Conservation (phyloP, 2,329 filamentous ascomycete genomes). For the Chrysosporium queenslandicum region DNA sequence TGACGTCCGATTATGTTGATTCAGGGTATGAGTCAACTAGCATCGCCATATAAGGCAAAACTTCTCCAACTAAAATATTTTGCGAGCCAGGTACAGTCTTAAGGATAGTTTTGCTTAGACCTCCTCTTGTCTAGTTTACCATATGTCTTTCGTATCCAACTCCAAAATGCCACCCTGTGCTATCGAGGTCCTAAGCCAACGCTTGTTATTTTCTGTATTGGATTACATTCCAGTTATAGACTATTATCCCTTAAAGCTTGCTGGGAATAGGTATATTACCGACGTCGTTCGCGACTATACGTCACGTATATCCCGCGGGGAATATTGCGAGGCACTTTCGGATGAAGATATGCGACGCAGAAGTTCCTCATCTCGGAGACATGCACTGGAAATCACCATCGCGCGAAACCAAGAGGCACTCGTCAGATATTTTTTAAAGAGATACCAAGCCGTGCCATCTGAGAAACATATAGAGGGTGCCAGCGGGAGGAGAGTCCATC, state of each 20-base stretch:
- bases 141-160: no score
- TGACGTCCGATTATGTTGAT: no score
- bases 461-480: background rate
- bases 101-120: no score
- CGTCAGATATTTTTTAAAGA: slow-evolving; percentile 1
- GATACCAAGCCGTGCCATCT: background rate
- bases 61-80: no score
- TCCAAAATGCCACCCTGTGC: background rate
- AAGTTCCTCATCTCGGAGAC: background rate
- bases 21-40: no score
- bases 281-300: slow-evolving; percentile 5
- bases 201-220: slow-evolving; percentile 1
- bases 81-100: no score
- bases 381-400: slow-evolving; percentile 12
- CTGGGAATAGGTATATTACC: slow-evolving; percentile 11
- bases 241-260: slow-evolving; percentile 7
- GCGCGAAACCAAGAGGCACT: slow-evolving; percentile 4
- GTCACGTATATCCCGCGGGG: background rate
- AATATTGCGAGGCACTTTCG: slow-evolving; percentile 5
- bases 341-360: background rate
- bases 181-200: background rate
- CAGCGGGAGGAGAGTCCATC: background rate
- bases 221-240: slow-evolving; percentile 11
- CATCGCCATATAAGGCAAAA: no score
- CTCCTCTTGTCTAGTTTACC: no score